A percentile compares a stretch with the other conserved stretches of the same genome.
Evolutionary conservation across 768 basidiomycete genomes (phyloP).

Genomic region (Termitomyces sp.): DNA sequence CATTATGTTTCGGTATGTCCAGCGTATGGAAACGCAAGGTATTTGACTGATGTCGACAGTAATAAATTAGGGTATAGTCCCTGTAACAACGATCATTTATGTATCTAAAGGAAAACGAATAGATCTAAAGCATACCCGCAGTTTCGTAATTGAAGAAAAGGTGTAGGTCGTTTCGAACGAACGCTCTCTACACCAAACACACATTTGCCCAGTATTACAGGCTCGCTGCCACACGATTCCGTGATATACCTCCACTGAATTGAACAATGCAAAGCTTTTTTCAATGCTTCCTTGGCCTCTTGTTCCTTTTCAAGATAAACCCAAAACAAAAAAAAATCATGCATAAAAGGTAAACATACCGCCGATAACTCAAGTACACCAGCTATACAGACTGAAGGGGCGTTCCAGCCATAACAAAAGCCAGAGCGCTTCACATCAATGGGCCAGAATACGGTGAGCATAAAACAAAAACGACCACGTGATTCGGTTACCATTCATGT

Average conservation of each 20-base stretch:
- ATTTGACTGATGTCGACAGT: conserved; percentile 47
- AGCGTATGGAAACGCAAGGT: conserved; percentile 68
- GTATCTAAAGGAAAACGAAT: not conserved
- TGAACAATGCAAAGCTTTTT: conserved; percentile 15
- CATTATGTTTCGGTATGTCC: conserved; percentile 29
- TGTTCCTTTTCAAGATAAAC: conserved; percentile 8
- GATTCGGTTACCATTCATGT: conserved; percentile 10
- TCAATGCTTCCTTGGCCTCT: conserved; percentile 19
- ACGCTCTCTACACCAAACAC: conserved; percentile 16
- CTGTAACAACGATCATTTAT: conserved; percentile 9
- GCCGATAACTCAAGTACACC: conserved; percentile 39
- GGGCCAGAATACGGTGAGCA: conserved; percentile 56
- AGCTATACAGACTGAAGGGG: conserved; percentile 47
- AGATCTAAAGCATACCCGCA: conserved; percentile 8
- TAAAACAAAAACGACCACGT: conserved; percentile 28
- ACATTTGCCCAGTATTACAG: conserved; percentile 33
- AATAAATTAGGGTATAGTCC: conserved; percentile 39
- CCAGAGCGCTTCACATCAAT: conserved; percentile 42
- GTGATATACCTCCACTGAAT: conserved; percentile 26
- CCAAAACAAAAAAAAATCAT: not conserved
- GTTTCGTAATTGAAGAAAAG: conserved; percentile 11
- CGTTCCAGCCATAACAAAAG: conserved; percentile 58
- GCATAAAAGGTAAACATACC: conserved; percentile 21
- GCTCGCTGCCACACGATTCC: conserved; percentile 27
- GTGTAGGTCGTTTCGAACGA: conserved; percentile 4